phyloP scores from a whole-genome alignment of 306 rosid genomes.

The Casuarina glauca region DNA sequence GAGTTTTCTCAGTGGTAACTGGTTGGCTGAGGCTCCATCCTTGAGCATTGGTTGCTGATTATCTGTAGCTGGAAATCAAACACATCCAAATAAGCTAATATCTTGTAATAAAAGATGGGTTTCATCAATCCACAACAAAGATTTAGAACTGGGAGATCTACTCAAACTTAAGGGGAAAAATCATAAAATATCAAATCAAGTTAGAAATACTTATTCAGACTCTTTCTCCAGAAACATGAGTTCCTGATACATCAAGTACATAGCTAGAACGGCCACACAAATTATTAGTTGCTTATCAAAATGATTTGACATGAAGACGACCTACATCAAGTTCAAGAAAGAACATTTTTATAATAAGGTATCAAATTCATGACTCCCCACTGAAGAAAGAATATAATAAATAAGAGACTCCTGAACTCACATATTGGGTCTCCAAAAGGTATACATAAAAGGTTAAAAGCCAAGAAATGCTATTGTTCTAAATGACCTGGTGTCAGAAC shows the following conservation, averaged over 20 bases:
- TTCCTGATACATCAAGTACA: constrained; percentile 7
- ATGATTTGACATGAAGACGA: neutral
- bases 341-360: neutral
- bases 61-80: constrained; percentile 39
- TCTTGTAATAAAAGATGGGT: neutral
- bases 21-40: constrained; percentile 27
- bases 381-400: neutral
- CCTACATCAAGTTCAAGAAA: neutral
- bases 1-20: constrained; percentile 40
- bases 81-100: neutral
- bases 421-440: neutral
- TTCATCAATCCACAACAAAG: neutral
- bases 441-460: neutral
- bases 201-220: neutral
- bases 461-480: neutral
- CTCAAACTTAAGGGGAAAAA: neutral
- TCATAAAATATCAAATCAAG: neutral
- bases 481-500: neutral
- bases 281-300: neutral
- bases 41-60: constrained; percentile 50
- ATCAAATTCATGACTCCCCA: neutral
- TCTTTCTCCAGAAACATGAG: neutral
- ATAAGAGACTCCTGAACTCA: neutral
- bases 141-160: neutral
- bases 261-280: neutral